These are phyloP conservation scores for Neophaeococcomyces mojaviensis DNA, from an alignment of 2,329 filamentous ascomycete genomes.

Conservation along the genomic window DNA sequence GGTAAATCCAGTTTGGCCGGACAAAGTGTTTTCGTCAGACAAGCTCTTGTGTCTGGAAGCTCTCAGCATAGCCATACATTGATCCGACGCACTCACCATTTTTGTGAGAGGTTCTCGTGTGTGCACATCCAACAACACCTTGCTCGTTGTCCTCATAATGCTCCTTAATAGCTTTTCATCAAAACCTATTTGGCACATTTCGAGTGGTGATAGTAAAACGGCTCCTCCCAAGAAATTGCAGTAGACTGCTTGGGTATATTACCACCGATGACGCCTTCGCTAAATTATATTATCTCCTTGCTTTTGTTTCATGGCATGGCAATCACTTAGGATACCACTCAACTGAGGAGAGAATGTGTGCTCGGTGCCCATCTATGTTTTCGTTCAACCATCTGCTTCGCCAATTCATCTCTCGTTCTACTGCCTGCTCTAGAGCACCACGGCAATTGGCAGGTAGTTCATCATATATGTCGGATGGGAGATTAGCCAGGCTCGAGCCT, in stretches of 20 bases:
- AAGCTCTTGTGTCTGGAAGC: too few species aligned
- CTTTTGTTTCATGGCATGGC: neutral
- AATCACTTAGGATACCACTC: conserved; percentile 23
- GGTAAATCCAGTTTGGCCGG: too few species aligned
- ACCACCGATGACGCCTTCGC: neutral
- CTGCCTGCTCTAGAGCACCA: conserved; percentile 61
- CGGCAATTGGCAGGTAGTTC: conserved; percentile 51
- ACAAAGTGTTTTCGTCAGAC: too few species aligned
- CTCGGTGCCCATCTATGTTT: conserved; percentile 44
- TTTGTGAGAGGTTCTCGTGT: too few species aligned
- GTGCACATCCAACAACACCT: too few species aligned
- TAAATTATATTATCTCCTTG: neutral
- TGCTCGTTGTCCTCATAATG: too few species aligned
- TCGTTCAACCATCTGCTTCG: conserved; percentile 68
- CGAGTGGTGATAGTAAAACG: too few species aligned
- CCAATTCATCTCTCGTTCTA: conserved; percentile 61
- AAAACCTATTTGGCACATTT: too few species aligned
- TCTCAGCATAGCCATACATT: too few species aligned
- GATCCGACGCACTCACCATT: too few species aligned
- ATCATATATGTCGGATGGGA: conserved; percentile 36
- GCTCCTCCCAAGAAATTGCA: neutral
- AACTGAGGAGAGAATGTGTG: conserved; percentile 18
- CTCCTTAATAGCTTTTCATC: too few species aligned
- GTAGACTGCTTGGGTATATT: neutral
- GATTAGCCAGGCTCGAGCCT: conserved; percentile 30